Evolutionary conservation across 169 alveolate species (phyloP), one percentile per base, ranked within the genome.

Genomic region (Plasmodium berghei): DNA sequence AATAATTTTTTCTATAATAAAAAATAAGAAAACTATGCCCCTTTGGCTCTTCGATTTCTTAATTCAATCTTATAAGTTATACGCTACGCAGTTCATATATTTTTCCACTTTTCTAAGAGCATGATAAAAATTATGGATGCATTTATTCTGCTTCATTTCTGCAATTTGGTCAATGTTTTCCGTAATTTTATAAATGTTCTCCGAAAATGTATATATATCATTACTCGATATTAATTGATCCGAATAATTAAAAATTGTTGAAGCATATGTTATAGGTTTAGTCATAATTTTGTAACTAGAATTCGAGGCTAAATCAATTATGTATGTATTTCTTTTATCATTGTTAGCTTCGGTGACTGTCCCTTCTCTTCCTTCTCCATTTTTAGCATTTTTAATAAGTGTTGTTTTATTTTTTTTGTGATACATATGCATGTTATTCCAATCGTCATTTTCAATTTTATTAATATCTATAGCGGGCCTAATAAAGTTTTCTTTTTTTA

Each of bases 191-290:
- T 24, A 5, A 54, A 80, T 56, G n/a, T 80, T 80, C 8, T 80
- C 90, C 16, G 90, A 66, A 58, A 80, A 80, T 48, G 90, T 54
- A 22, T 80, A 80, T 12, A 80, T 55, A 34, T 80, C 90, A 28
- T 80, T 80, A 10, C 64, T 80, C 28, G 90, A 80, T 28, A 80
- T 80, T 52, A 80, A 80, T 46, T 80, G 83, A 34, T 80, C 90
- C 8, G 90, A 80, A 67, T 66, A 80, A 18, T 54, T 66, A 46
- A 80, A 80, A 54, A 80, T 66, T 20, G 90, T 66, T 20, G 90
- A 80, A 5, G 90, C 90, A 28, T 80, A 80, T 1, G 90, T 80
- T 45, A 14, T 45, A 2, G 90, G 90, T 12, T 64, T 52, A 34
- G 55, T 18, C 28, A 54, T 49, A 20, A 80, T 64, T 34, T 55